phyloP scores from a whole-genome alignment of 345 rosid genomes.

The Pistacia integerrima region DNA sequence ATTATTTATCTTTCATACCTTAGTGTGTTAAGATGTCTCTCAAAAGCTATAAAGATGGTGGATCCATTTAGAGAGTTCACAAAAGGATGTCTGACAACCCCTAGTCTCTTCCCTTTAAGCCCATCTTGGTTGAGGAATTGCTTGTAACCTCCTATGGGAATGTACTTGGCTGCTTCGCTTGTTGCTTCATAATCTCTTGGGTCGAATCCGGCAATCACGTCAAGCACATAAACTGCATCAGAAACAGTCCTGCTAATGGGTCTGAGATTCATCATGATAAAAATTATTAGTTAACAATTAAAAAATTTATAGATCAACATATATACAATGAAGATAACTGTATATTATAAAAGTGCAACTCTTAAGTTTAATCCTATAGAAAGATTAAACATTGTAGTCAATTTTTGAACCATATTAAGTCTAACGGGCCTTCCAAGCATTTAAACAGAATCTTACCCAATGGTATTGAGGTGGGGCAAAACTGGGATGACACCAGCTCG shows the following conservation, averaged over 20 bases:
- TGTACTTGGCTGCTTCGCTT: constrained; percentile 37
- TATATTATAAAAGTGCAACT: background rate
- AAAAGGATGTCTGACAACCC: constrained; percentile 33
- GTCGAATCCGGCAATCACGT: constrained; percentile 63
- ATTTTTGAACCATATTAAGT: background rate
- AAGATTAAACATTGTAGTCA: background rate
- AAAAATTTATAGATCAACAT: background rate
- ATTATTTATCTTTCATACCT: constrained; percentile 23
- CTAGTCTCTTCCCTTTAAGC: constrained; percentile 41
- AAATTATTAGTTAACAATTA: background rate
- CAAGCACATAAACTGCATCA: constrained; percentile 65
- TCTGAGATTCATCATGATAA: constrained; percentile 34
- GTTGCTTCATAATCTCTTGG: constrained; percentile 49
- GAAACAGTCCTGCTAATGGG: constrained; percentile 62
- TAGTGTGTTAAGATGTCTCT: constrained; percentile 33
- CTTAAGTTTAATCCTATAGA: background rate
- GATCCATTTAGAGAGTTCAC: constrained; percentile 18
- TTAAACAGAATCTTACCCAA: constrained; percentile 26
- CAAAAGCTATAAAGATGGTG: constrained; percentile 13
- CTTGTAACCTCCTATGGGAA: constrained; percentile 46
- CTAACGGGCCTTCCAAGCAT: background rate
- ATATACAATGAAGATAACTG: background rate
- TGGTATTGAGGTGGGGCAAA: constrained; percentile 26
- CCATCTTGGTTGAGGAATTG: constrained; percentile 35
- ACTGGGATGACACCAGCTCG: constrained; percentile 33